phyloP scores from a whole-genome alignment of 441 rosid species.

The Omphalea diandra region DNA sequence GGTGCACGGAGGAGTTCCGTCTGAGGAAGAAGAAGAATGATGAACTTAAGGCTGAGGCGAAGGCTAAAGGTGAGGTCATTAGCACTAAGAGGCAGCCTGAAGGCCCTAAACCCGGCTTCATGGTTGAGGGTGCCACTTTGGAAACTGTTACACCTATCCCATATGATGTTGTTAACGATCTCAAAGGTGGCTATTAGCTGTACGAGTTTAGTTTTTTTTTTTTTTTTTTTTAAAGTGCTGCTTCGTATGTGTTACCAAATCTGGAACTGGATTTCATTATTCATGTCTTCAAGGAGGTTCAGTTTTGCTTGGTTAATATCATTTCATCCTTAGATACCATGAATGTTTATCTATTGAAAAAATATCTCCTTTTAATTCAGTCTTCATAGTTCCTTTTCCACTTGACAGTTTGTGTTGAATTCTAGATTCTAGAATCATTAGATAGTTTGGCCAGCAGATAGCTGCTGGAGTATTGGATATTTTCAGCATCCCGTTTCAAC shows the following conservation, averaged over 20 bases:
- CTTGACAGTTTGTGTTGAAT: background rate
- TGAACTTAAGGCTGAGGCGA: constrained; percentile 78
- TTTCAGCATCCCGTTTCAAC: too few species aligned
- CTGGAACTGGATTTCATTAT: constrained; percentile 11
- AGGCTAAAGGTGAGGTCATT: constrained; percentile 70
- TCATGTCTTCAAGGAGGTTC: constrained; percentile 16
- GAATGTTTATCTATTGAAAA: constrained; percentile 1
- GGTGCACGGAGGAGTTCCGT: constrained; percentile 75
- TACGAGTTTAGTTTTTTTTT: background rate
- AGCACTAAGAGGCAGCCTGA: constrained; percentile 92
- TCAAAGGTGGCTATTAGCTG: constrained; percentile 90
- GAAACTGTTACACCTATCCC: constrained; percentile 97
- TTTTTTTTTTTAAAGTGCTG: too few species aligned
- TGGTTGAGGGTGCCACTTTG: constrained; percentile 85
- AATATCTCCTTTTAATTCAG: background rate
- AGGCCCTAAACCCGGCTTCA: constrained; percentile 94
- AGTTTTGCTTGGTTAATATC: constrained; percentile 10
- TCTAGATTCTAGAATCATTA: background rate
- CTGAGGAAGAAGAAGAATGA: constrained; percentile 77
- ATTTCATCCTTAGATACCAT: constrained; percentile 2
- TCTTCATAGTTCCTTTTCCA: background rate
- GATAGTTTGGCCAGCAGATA: background rate
- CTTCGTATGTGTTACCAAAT: constrained; percentile 17
- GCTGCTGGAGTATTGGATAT: background rate
- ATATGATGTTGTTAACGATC: constrained; percentile 92